Evolutionary conservation across 768 basidiomycete genomes (phyloP).

Genomic region (Arthromyces matolae): DNA sequence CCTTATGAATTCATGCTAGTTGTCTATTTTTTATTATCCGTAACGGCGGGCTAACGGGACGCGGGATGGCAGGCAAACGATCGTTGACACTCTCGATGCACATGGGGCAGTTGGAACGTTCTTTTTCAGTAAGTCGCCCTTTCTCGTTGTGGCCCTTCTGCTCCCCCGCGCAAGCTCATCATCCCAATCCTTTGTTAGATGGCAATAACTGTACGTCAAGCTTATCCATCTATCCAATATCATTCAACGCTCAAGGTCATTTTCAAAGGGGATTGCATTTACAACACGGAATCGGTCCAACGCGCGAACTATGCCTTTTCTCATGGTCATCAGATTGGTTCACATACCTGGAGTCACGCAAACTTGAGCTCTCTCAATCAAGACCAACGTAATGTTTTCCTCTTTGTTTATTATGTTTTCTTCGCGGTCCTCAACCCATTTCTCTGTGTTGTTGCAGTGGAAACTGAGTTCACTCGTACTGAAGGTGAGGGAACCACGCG

Average conservation of each 20-base stretch:
- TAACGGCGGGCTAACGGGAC: neutral
- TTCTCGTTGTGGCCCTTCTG: too few relatives aligned
- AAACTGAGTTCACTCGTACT: constrained; percentile 27
- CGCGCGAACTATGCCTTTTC: constrained; percentile 33
- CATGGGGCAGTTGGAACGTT: constrained; percentile 27
- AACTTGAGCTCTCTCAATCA: constrained; percentile 29
- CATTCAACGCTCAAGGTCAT: neutral
- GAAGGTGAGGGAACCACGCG: constrained; percentile 23
- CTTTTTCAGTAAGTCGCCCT: constrained; percentile 32
- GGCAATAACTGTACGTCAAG: constrained; percentile 13
- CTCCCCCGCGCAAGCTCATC: neutral
- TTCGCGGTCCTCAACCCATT: too few relatives aligned
- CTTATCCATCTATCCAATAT: neutral
- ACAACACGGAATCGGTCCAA: constrained; percentile 23
- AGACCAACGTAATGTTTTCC: constrained; percentile 6
- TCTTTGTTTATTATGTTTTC: neutral
- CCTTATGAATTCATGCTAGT: constrained; percentile 35
- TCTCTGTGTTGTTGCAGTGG: too few relatives aligned
- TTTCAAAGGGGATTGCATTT: constrained; percentile 38
- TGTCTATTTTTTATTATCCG: neutral
- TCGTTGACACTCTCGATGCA: constrained; percentile 21
- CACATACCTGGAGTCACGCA: constrained; percentile 47
- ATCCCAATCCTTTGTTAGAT: constrained; percentile 8
- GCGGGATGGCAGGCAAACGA: constrained; percentile 25
- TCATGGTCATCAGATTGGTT: constrained; percentile 42